Base-by-base conservation (phyloP, 1,139 yeast species). In the Debaryomyces coudertii region DNA sequence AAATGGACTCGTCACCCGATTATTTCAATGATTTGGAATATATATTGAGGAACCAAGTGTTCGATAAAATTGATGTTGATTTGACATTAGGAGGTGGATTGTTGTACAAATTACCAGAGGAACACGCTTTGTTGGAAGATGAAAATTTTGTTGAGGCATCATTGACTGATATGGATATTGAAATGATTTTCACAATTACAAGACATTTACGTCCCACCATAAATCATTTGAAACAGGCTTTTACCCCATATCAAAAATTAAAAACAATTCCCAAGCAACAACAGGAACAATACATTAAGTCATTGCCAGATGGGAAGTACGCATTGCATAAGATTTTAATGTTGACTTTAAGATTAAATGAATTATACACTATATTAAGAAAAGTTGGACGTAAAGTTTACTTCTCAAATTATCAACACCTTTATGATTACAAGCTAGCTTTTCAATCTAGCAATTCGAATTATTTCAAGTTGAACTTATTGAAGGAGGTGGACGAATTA, bases 301-400 rank as follows among this genome's bases (percentile, higher is more conserved):
- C 51, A 2, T 38, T 60, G 23, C 58, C 62, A 0, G 57, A 65
- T 43, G 65, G 70, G 60, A 61, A 65, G 15, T 71, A 66, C 52
- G 65, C 81, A 0, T 59, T 80, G 45, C 87, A 82, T 54, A 68
- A 77, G 49, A 63, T 80, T 5, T 70, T 79, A 50, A 68, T 81
- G 14, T 56, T 73, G 40, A 71, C 77, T 2, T 56, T 76, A 35
- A 63, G 80, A 45, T 55, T 79, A 22, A 74, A 77, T 46, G 84
- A 79, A 43, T 51, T 78, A 24, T 78, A 78, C 53, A 60, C 73
- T 7, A 63, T 73, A 1, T 52, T 76, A 15, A 63, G 83, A 37
- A 68, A 68, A 43, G 62, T 76, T 46, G 80, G 80, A 0, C 62
- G 80, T 47, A 74, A 71, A 36, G 56, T 71, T 2, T 76, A 71